These are phyloP conservation scores for Diplodia mutila DNA, from an alignment of 2,329 filamentous ascomycete genomes.

Conservation along the genomic window DNA sequence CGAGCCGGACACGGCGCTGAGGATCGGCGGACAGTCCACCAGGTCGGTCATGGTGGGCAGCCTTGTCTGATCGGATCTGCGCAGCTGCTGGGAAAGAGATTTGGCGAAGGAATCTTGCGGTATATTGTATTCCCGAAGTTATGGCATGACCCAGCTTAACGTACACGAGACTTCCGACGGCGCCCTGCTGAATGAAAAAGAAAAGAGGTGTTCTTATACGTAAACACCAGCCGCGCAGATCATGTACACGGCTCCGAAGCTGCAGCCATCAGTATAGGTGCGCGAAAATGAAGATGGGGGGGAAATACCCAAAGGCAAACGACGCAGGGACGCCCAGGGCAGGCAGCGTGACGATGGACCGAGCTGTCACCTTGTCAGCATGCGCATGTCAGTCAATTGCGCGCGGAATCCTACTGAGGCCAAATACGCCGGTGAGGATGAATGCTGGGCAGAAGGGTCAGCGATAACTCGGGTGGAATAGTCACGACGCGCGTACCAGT, in stretches of 20 bases:
- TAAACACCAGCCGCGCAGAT: conserved; percentile 99
- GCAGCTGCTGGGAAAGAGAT: not conserved
- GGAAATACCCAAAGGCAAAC: conserved; percentile 75
- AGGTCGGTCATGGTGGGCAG: not conserved
- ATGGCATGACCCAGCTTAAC: conserved; percentile 42
- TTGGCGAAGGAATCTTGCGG: conserved; percentile 26
- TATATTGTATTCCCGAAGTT: conserved; percentile 32
- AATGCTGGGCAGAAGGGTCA: conserved; percentile 54
- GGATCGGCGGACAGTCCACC: conserved; percentile 56
- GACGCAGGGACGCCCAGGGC: conserved; percentile 85
- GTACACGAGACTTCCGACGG: conserved; percentile 40
- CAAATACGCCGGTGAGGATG: conserved; percentile 76
- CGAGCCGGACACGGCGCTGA: conserved; percentile 76
- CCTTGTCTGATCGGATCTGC: not conserved
- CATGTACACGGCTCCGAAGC: conserved; percentile 95
- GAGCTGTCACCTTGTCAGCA: conserved; percentile 61
- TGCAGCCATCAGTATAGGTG: conserved; percentile 46
- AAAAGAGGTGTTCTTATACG: conserved; percentile 63
- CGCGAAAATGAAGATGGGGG: not conserved
- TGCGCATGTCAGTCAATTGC: not conserved
- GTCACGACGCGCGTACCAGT: conserved; percentile 54
- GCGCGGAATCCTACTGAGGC: conserved; percentile 66
- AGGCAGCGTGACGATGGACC: conserved; percentile 75
- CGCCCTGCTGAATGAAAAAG: conserved; percentile 31
- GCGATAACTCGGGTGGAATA: conserved; percentile 28